These are phyloP conservation scores for Knufia fluminis DNA, from an alignment of 2,329 filamentous ascomycete species.

Conservation along the genomic window DNA sequence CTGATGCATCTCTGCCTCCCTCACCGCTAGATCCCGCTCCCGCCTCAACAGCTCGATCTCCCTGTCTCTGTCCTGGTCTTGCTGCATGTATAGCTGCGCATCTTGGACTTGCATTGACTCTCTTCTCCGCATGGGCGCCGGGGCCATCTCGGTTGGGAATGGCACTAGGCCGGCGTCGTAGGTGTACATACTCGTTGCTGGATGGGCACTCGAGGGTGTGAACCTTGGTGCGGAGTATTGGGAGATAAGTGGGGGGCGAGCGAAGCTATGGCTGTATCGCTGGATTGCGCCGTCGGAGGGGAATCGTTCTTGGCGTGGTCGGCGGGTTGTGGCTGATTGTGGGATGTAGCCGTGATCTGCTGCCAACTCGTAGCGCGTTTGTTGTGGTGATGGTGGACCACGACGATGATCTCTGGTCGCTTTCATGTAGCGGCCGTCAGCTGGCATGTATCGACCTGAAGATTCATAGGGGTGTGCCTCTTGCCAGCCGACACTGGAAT, in stretches of 20 bases:
- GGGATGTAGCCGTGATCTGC: not conserved
- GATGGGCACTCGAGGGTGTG: not conserved
- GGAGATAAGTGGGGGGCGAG: not conserved
- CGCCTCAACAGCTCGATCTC: constrained; percentile 6
- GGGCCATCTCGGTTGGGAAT: not conserved
- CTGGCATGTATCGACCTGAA: not conserved
- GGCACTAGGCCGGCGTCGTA: not conserved
- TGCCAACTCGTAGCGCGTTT: constrained; percentile 1
- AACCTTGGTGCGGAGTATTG: constrained; percentile 7
- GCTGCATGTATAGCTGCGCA: constrained; percentile 6
- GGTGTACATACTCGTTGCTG: not conserved
- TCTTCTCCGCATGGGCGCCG: not conserved
- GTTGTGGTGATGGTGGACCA: constrained; percentile 4
- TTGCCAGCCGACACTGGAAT: not conserved
- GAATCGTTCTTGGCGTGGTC: constrained; percentile 3
- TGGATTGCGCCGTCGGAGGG: constrained; percentile 2
- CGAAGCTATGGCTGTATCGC: not conserved
- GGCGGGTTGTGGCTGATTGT: not conserved
- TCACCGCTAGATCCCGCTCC: constrained; percentile 1
- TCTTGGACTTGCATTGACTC: not conserved
- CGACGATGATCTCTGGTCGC: constrained; percentile 5
- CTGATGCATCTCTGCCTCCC: constrained; percentile 7
- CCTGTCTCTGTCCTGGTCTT: not conserved
- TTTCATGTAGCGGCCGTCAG: constrained; percentile 3
- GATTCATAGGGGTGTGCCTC: not conserved